Percentiles rank a stretch among this genome's conserved stretches.
Evolutionary conservation across 805 yeast genomes (phyloP).

Genomic region (Kodamaea kaohsiungensis): DNA sequence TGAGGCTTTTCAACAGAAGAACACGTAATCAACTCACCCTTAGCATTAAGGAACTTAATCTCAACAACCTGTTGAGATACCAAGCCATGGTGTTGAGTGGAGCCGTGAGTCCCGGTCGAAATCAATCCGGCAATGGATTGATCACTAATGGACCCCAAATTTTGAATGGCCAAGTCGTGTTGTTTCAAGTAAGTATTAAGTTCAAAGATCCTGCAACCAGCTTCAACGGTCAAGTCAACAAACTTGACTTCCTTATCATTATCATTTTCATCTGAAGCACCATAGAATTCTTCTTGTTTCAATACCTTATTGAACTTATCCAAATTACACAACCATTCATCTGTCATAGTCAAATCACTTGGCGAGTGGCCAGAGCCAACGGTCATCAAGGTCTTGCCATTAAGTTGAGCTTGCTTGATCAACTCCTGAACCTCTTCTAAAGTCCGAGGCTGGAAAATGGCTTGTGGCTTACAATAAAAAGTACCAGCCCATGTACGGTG

Average conservation of each 20-base stretch:
- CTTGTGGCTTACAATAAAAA: slow-evolving; percentile 71
- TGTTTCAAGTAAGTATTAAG: slow-evolving; percentile 65
- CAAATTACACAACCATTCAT: slow-evolving; percentile 84
- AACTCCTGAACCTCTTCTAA: slow-evolving; percentile 68
- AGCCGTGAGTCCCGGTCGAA: slow-evolving; percentile 96
- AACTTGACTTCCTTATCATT: slow-evolving; percentile 48
- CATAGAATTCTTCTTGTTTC: slow-evolving; percentile 44
- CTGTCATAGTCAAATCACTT: slow-evolving; percentile 82
- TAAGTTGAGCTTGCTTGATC: slow-evolving; percentile 62
- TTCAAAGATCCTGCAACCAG: slow-evolving; percentile 80
- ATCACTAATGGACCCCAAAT: slow-evolving; percentile 89
- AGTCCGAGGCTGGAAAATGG: slow-evolving; percentile 73
- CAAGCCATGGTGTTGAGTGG: slow-evolving; percentile 89
- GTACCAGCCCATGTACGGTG: slow-evolving; percentile 93
- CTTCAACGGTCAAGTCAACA: slow-evolving; percentile 92
- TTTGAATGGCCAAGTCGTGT: slow-evolving; percentile 79
- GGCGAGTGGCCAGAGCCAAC: slow-evolving; percentile 98
- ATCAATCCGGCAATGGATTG: slow-evolving; percentile 96
- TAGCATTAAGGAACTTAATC: slow-evolving; percentile 70
- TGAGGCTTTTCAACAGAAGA: slow-evolving; percentile 63
- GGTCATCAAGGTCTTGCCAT: slow-evolving; percentile 68
- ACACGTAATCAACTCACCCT: slow-evolving; percentile 70
- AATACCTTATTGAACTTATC: slow-evolving; percentile 70
- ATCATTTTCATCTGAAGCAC: slow-evolving; percentile 27
- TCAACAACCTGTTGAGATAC: slow-evolving; percentile 86